Evolutionary conservation across 441 rosid species (phyloP).

Genomic region (Breynia disticha): DNA sequence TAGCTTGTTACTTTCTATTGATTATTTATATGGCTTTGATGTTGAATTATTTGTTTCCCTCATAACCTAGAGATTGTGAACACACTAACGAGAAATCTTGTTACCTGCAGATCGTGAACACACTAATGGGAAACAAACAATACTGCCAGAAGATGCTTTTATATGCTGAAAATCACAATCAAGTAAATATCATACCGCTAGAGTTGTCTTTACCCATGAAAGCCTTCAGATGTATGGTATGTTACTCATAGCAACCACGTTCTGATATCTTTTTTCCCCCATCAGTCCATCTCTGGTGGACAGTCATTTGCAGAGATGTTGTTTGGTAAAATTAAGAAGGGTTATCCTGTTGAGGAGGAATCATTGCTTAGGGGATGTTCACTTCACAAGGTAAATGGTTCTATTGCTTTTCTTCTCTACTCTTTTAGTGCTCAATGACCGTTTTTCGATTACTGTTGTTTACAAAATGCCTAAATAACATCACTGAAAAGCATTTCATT

Average conservation of each 20-base stretch:
- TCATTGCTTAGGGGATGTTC: conserved; percentile 57
- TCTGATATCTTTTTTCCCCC: conserved; percentile 13
- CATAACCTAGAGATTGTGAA: conserved; percentile 53
- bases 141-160: conserved; percentile 75
- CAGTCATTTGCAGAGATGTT: conserved; percentile 81
- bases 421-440: neutral
- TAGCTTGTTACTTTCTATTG: conserved; percentile 11
- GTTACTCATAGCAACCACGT: conserved; percentile 8
- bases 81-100: conserved; percentile 45
- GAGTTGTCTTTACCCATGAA: conserved; percentile 6
- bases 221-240: neutral
- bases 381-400: conserved; percentile 50
- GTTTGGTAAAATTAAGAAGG: conserved; percentile 46
- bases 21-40: conserved; percentile 11
- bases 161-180: conserved; percentile 82
- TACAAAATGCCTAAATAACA: too few relatives aligned
- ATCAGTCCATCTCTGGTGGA: conserved; percentile 90
- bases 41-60: conserved; percentile 7
- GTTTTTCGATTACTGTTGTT: too few relatives aligned
- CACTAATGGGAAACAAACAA: conserved; percentile 54
- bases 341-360: conserved; percentile 38
- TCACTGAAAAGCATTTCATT: neutral
- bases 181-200: conserved; percentile 37
- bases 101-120: conserved; percentile 59
- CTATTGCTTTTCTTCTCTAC: conserved; percentile 4